These are phyloP conservation scores for Alopecurus myosuroides DNA, from an alignment of 176 grass and related monocot genomes.

Conservation along the genomic window DNA sequence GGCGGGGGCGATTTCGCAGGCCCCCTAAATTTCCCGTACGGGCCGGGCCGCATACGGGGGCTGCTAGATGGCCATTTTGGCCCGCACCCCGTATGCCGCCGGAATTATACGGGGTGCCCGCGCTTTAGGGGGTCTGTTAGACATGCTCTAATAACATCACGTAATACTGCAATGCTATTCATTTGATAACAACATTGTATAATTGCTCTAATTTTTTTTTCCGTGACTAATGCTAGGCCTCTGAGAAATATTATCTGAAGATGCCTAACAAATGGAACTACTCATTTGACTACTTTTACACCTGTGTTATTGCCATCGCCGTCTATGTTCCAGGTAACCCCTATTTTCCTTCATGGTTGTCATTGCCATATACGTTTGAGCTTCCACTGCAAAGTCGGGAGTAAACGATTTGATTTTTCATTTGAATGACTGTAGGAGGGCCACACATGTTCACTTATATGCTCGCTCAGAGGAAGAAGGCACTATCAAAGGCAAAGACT, in stretches of 20 bases:
- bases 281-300: conserved; percentile 49
- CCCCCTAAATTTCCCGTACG: too few relatives aligned
- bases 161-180: too few relatives aligned
- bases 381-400: background rate
- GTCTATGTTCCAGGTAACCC: conserved; percentile 50
- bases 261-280: conserved; percentile 73
- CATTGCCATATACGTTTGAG: background rate
- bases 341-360: too few relatives aligned
- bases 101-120: too few relatives aligned
- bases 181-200: background rate
- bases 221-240: conserved; percentile 10
- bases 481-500: conserved; percentile 23
- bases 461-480: conserved; percentile 50
- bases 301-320: conserved; percentile 23
- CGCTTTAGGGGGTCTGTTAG: too few relatives aligned
- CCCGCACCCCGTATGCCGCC: too few relatives aligned
- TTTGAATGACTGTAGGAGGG: conserved; percentile 16
- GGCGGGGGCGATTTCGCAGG: too few relatives aligned
- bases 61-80: too few relatives aligned
- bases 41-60: too few relatives aligned
- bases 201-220: background rate
- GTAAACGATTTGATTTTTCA: background rate
- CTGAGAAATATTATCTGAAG: conserved; percentile 54
- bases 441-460: conserved; percentile 43
- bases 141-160: too few relatives aligned